Percentiles rank a stretch among this genome's conserved stretches.
These are phyloP conservation scores for Fusarium denticulatum DNA, from an alignment of 2,329 filamentous ascomycete genomes.

Conservation along the genomic window DNA sequence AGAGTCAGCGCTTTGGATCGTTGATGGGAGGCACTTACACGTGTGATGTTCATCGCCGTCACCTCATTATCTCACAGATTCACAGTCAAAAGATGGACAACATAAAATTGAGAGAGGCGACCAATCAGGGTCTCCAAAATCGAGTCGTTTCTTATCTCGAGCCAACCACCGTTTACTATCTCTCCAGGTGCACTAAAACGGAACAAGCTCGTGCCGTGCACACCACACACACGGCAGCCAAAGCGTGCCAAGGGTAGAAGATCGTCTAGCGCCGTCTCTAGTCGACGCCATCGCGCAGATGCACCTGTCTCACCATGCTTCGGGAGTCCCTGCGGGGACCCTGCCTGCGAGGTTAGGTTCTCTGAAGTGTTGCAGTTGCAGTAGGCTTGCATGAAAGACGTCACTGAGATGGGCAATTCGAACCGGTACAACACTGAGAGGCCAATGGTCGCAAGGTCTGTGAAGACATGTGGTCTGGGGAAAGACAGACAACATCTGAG, in stretches of 20 bases:
- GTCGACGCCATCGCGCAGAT: conserved; percentile 40
- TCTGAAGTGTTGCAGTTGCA: conserved; percentile 27
- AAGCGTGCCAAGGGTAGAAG: conserved; percentile 32
- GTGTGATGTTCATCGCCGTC: conserved; percentile 30
- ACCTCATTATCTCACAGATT: conserved; percentile 38
- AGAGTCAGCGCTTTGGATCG: conserved; percentile 16
- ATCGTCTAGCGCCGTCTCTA: conserved; percentile 36
- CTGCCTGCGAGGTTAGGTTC: conserved; percentile 26
- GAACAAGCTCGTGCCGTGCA: conserved; percentile 42
- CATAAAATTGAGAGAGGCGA: conserved; percentile 50
- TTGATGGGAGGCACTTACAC: conserved; percentile 19
- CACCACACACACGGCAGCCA: conserved; percentile 32
- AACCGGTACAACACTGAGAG: conserved; percentile 22
- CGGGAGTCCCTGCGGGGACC: conserved; percentile 41
- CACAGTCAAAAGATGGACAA: conserved; percentile 53
- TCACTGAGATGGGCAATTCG: conserved; percentile 42
- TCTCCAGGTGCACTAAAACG: conserved; percentile 36
- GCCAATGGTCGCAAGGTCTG: conserved; percentile 13
- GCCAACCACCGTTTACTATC: conserved; percentile 48
- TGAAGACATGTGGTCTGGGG: conserved; percentile 11
- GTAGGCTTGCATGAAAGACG: conserved; percentile 38
- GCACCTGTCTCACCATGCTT: conserved; percentile 41
- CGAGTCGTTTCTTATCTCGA: conserved; percentile 53
- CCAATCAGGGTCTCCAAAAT: conserved; percentile 51
- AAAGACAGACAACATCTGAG: conserved; percentile 12